These are phyloP conservation scores for Vaccinium myrtillus DNA, from an alignment of 148 eudicot genomes.

Conservation along the genomic window DNA sequence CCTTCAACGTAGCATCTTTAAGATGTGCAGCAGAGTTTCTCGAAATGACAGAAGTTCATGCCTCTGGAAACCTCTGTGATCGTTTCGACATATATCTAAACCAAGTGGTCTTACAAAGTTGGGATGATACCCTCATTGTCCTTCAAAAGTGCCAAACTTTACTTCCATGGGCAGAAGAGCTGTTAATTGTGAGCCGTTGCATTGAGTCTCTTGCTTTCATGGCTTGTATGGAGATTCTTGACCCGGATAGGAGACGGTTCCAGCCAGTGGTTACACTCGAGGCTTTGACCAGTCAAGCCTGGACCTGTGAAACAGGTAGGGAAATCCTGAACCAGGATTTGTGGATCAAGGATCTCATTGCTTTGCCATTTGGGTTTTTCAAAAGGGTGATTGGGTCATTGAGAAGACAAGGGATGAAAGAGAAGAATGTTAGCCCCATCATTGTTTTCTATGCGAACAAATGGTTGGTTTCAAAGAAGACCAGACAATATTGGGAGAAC, in stretches of 20 bases:
- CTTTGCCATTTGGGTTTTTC: conserved; percentile 66
- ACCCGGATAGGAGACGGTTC: conserved; percentile 76
- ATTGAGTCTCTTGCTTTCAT: conserved; percentile 94
- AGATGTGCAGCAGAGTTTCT: conserved; percentile 88
- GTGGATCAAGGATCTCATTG: conserved; percentile 86
- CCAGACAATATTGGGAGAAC: conserved; percentile 48
- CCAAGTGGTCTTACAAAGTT: conserved; percentile 83
- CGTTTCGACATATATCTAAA: conserved; percentile 81
- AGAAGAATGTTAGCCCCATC: conserved; percentile 57
- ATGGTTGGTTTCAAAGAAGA: conserved; percentile 65
- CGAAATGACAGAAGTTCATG: conserved; percentile 62
- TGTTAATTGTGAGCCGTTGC: conserved; percentile 83
- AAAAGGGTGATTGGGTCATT: conserved; percentile 71
- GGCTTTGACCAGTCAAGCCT: conserved; percentile 48
- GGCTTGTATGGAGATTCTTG: conserved; percentile 99
- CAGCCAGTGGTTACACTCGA: conserved; percentile 53
- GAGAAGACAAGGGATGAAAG: conserved; percentile 88
- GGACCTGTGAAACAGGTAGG: conserved; percentile 48
- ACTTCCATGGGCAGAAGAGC: conserved; percentile 81
- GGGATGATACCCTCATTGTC: conserved; percentile 86
- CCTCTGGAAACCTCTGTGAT: conserved; percentile 64
- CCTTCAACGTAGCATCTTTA: conserved; percentile 76
- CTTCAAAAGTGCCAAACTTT: conserved; percentile 69
- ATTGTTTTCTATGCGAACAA: conserved; percentile 72
- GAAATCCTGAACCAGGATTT: conserved; percentile 52